Percentiles rank a stretch among this genome's conserved stretches.
Evolutionary conservation across 169 alveolate genomes (phyloP).

Genomic region (Ichthyophthirius multifiliis): DNA sequence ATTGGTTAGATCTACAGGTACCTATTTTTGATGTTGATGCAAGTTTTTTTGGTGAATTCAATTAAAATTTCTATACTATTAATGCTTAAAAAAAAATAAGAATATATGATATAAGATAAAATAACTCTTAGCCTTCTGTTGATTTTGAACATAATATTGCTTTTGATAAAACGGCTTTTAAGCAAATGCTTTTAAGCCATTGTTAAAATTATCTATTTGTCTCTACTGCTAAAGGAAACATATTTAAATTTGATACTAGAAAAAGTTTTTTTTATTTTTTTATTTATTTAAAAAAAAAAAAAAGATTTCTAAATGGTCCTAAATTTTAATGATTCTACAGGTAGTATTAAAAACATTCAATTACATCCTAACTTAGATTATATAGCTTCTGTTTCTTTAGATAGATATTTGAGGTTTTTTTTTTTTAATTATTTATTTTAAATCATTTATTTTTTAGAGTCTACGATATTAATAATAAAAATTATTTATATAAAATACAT

Average conservation of each 20-base stretch:
- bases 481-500: background rate
- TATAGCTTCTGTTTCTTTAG: constrained; percentile 16
- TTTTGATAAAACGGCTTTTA: constrained; percentile 6
- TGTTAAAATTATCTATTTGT: constrained; percentile 13
- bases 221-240: background rate
- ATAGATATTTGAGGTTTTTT: constrained; percentile 5
- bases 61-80: background rate
- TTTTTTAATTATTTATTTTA: background rate
- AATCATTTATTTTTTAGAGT: background rate
- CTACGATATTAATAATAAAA: background rate
- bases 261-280: background rate
- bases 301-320: background rate
- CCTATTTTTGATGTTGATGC: constrained; percentile 22
- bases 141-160: background rate
- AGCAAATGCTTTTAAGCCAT: background rate
- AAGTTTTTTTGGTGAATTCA: background rate
- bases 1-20: constrained; percentile 13
- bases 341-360: background rate
- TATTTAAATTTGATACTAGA: constrained; percentile 17
- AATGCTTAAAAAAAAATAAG: constrained; percentile 2
- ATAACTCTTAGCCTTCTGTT: background rate
- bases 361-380: constrained; percentile 13
- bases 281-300: background rate
- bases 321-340: background rate
- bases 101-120: constrained; percentile 1